Base-by-base conservation (phyloP, 2,329 filamentous ascomycete species). In the Colletotrichum somersetense region DNA sequence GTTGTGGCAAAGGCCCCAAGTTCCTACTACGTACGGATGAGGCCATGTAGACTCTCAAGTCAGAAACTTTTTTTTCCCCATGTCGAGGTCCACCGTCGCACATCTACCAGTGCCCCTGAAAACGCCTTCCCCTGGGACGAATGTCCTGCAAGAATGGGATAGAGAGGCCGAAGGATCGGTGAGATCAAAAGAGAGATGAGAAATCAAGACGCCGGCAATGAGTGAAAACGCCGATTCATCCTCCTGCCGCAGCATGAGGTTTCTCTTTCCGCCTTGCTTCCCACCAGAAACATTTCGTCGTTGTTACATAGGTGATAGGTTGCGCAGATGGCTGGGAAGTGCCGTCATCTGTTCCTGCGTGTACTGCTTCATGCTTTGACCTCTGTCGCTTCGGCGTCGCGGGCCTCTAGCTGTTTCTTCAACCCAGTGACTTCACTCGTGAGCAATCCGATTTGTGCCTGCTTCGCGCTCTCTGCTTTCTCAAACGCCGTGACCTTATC, bases 401-500 rank as follows among this genome's bases (percentile, higher is more conserved):
- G 74, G 30, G 77, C 70, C 48, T 80, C 79, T 42, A 78, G 63
- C 68, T 82, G 80, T 66, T 75, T 76, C 57, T 79, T 78, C 33
- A 83, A 74, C 46, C 75, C 73, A 10, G 77, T 78, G 40, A 85
- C 76, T 59, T 82, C 79, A 65, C 76, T 80, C 33, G 78, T 80
- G 53, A 85, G 79, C 20, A 78, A 76, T 1, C 76, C 66, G 16
- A 84, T 81, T 70, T 81, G 81, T 2, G 79, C 78, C 57, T 84
- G 81, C 66, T 80, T 81, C 33, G 76, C 77, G 42, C 78, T 79
- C 69, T 84, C 84, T 61, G 77, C 74, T 30, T 80, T 78, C 74
- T 86, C 85, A 77, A 88, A 81, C 6, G 76, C 76, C 50, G 74
- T 62, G 50, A 78, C 78, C 64, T 81, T 79, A 23, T 87, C 85